Conservation (phyloP, 805 yeast species). For the Wickerhamiella brachini region DNA sequence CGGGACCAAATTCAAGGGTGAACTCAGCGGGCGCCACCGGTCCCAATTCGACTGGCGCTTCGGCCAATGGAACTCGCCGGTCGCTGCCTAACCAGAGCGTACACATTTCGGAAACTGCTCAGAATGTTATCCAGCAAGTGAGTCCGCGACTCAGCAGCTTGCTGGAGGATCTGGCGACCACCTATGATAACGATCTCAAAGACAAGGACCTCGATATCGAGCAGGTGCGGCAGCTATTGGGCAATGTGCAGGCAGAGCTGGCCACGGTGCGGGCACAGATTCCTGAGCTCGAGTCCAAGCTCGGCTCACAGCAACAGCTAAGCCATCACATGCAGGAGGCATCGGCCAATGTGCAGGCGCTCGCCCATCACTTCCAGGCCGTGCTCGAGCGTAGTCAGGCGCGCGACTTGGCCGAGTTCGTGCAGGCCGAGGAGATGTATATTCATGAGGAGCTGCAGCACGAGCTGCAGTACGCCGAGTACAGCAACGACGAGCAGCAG, state of each 20-base stretch:
- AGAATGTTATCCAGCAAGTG: neutral
- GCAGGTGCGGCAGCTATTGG: slow-evolving; percentile 34
- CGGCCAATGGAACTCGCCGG: neutral
- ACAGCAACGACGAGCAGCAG: slow-evolving; percentile 13
- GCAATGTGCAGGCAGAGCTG: slow-evolving; percentile 30
- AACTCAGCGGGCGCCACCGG: slow-evolving; percentile 1
- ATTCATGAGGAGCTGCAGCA: slow-evolving; percentile 19
- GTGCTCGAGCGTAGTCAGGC: slow-evolving; percentile 55
- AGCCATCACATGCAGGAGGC: slow-evolving; percentile 15
- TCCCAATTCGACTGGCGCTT: neutral
- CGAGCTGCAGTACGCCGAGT: slow-evolving; percentile 8
- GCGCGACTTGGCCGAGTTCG: slow-evolving; percentile 41
- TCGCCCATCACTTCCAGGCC: slow-evolving; percentile 27
- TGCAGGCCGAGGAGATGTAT: slow-evolving; percentile 38
- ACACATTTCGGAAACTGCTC: neutral
- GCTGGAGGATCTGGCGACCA: slow-evolving; percentile 27
- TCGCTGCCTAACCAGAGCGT: neutral
- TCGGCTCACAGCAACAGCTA: slow-evolving; percentile 21
- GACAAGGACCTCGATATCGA: slow-evolving; percentile 40
- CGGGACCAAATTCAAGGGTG: neutral
- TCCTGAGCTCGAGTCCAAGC: slow-evolving; percentile 19
- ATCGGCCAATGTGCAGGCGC: slow-evolving; percentile 18
- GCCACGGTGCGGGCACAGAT: slow-evolving; percentile 25
- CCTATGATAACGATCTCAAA: slow-evolving; percentile 42
- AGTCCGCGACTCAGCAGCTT: slow-evolving; percentile 7